Percentiles rank a stretch among this genome's conserved stretches.
Conservation (phyloP, 2,329 filamentous ascomycete species). For the Penicillium nordicum region DNA sequence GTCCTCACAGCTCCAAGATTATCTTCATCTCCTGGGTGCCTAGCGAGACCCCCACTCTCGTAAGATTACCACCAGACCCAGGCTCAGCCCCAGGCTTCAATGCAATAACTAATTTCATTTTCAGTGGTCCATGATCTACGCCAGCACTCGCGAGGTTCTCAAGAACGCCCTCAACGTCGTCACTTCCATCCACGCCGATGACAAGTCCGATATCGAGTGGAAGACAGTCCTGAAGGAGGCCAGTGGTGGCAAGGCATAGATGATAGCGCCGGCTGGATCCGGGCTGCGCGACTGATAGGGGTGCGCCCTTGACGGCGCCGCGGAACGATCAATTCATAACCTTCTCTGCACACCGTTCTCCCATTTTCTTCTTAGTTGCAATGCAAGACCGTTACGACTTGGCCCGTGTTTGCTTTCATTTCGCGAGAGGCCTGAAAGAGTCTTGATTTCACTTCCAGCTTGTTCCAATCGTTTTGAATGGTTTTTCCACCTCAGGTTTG, state of each 20-base stretch:
- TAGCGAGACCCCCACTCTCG: constrained; percentile 38
- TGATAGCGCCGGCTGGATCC: constrained; percentile 35
- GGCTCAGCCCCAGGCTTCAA: not conserved
- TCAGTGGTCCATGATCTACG: constrained; percentile 51
- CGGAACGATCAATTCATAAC: constrained; percentile 28
- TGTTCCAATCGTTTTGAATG: constrained; percentile 7
- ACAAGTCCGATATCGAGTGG: constrained; percentile 44
- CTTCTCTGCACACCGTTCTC: constrained; percentile 30
- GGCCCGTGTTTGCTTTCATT: constrained; percentile 21
- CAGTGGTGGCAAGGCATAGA: constrained; percentile 43
- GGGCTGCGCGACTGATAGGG: constrained; percentile 29
- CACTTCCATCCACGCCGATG: constrained; percentile 42
- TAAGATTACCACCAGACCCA: constrained; percentile 25
- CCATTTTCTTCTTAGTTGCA: constrained; percentile 32
- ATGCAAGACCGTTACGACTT: constrained; percentile 40
- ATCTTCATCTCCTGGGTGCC: constrained; percentile 51
- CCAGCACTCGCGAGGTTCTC: constrained; percentile 47
- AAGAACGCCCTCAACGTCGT: constrained; percentile 48
- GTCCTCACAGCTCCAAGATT: constrained; percentile 46
- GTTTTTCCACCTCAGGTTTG: not conserved
- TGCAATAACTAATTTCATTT: constrained; percentile 15
- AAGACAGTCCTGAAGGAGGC: constrained; percentile 38
- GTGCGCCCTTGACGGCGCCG: constrained; percentile 22
- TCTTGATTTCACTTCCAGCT: constrained; percentile 14
- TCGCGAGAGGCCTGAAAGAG: constrained; percentile 8